Evolutionary conservation across 164 flowering plant species (phyloP), one percentile per base, ranked within the genome.

Genomic region (Kalanchoe fedtschenkoi): DNA sequence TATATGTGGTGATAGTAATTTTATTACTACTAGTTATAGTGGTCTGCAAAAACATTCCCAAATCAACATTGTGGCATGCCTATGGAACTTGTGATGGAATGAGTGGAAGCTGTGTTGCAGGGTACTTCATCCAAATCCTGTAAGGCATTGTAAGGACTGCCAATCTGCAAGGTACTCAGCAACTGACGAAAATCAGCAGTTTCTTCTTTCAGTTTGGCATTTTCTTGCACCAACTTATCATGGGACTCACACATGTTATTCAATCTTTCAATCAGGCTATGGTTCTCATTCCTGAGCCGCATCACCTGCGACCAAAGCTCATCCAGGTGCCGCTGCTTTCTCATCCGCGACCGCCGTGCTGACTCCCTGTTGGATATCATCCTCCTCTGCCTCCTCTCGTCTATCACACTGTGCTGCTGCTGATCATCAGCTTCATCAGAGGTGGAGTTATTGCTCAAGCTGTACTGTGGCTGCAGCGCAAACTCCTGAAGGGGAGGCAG

Each of bases 31-130:
- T 39, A 61, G 21, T 9, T 5, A n/a, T 47, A 7, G 7, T 24
- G 29, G 5, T 61, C 34, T 16, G 41, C 34, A 39, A 56, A 44
- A 33, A 34, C 41, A 62, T 21, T 34, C 63, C 28, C 38, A 17
- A 51, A 57, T 22, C 64, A 47, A 68, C 63, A 59, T 13, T 46
- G 71, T 63, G 70, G 78, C 68, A 74, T 60, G 65, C 68, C 67
- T 33, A 68, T 41, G 39, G 76, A 76, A 65, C 68, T 71, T 67
- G 62, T 64, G 24, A 64, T 66, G 44, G 70, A 66, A 41, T 71
- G 74, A 60, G 58, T 69, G 16, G 74, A 69, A 24, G 71, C 68
- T 21, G 76, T 68, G 74, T 64, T 71, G 64, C 83, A 80, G 6
- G 76, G 66, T 2, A 24, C 55, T 8, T 47, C 55, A 47, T 47